Base-by-base conservation (phyloP, 1,139 yeast species). In the Yamadazyma dushanensis region DNA sequence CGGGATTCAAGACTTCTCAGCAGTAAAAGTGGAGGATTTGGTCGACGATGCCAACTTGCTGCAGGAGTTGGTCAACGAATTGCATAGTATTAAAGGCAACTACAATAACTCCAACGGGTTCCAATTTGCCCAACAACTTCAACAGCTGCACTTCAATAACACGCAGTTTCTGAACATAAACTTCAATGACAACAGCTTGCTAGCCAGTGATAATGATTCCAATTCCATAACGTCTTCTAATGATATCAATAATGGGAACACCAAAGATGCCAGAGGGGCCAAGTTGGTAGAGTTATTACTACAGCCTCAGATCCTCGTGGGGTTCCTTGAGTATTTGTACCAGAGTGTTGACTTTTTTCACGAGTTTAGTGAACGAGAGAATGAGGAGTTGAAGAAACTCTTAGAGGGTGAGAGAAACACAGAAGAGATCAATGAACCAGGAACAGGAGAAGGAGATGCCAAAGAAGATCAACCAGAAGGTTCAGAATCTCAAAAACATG, bases 291-390 rank as follows among this genome's bases (percentile, higher is more conserved):
- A 71, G 41, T 49, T 72, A 21, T 52, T 72, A 26, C 56, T 70
- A 34, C 76, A 70, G 44, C 76, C 76, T 14, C 76, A 70, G 40
- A 61, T 72, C 15, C 53, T 72, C 34, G 57, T 54, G 34, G 76
- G 75, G 3, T 58, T 70, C 22, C 50, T 66, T 26, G 73, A 68
- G 31, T 57, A 59, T 42, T 44, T 66, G 6, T 62, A 55, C 20
- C 40, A 46, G 16, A 66, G 75, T 45, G 75, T 70, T 17, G 67
- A 59, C 19, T 68, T 63, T 40, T 70, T 65, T 45, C 54, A 67
- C 34, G 55, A 57, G 8, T 50, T 56, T 35, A 46, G 49, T 10
- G 26, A 52, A n/a, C 52, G 54, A 35, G 71, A 65, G 30, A 45
- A 40, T 14, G 49, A 53, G 30, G 53, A 51, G 16, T 32, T 52